Percentiles rank a stretch among this genome's conserved stretches.
Conservation (phyloP, 495 filamentous ascomycete species). For the Aspergillus baeticus region DNA sequence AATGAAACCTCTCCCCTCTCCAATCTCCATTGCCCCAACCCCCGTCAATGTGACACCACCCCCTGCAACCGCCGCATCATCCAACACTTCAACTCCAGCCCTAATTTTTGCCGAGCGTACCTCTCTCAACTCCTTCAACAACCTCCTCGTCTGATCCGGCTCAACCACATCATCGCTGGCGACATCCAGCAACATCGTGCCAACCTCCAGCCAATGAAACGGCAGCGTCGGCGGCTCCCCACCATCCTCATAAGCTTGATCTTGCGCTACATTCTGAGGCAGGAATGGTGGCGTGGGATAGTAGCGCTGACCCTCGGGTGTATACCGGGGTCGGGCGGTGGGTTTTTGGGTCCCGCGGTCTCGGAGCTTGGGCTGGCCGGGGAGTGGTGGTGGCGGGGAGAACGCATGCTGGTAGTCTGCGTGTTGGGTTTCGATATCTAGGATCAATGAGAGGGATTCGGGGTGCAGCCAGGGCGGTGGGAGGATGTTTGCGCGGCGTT, state of each 20-base stretch:
- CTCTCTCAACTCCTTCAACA: conserved; percentile 83
- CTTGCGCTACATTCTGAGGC: conserved; percentile 41
- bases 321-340: conserved; percentile 35
- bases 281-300: conserved; percentile 42
- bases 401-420: conserved; percentile 59
- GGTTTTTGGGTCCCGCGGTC: conserved; percentile 31
- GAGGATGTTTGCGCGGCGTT: conserved; percentile 89
- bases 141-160: conserved; percentile 66
- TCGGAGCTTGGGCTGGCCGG: conserved; percentile 39
- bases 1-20: conserved; percentile 83
- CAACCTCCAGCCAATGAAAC: conserved; percentile 91
- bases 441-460: conserved; percentile 66
- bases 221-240: conserved; percentile 62
- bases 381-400: conserved; percentile 68
- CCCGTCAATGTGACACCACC: conserved; percentile 76
- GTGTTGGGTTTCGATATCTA: conserved; percentile 73
- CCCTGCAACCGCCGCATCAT: conserved; percentile 58
- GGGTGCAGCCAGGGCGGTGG: conserved; percentile 86
- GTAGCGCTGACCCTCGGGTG: conserved; percentile 41
- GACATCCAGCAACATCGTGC: conserved; percentile 78
- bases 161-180: conserved; percentile 83
- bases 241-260: conserved; percentile 15
- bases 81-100: conserved; percentile 65
- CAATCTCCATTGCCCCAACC: conserved; percentile 87
- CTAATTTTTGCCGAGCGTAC: conserved; percentile 88